Percentiles rank a stretch among this genome's conserved stretches.
phyloP scores from a whole-genome alignment of 1,284 basidiomycete species.

The Serendipita sp. region DNA sequence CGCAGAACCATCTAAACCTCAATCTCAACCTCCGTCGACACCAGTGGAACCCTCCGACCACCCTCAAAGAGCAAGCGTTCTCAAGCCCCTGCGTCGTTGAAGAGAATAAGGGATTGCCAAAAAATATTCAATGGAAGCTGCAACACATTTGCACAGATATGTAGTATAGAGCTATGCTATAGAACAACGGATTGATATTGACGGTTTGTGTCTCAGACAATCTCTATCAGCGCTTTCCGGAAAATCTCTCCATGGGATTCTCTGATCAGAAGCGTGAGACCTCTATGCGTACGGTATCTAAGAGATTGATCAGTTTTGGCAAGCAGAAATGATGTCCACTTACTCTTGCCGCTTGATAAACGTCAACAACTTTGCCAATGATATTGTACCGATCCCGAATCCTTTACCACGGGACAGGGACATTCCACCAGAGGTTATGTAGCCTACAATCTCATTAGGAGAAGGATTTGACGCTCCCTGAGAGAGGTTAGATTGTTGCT shows the following conservation, averaged over 20 bases:
- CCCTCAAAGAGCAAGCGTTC: background rate
- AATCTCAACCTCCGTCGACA: background rate
- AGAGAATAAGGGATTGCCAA: background rate
- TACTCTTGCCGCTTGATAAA: conserved; percentile 36
- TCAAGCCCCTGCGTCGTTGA: background rate
- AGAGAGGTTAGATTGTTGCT: conserved; percentile 12
- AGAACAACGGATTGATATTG: background rate
- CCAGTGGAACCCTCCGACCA: background rate
- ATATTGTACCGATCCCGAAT: conserved; percentile 56
- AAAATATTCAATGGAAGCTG: background rate
- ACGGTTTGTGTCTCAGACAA: conserved; percentile 5
- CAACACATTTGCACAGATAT: background rate
- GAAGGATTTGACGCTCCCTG: conserved; percentile 17
- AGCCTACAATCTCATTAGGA: conserved; percentile 47
- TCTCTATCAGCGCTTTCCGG: conserved; percentile 22
- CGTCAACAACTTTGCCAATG: conserved; percentile 39
- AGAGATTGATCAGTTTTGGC: background rate
- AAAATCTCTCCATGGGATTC: conserved; percentile 29
- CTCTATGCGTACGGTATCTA: conserved; percentile 8
- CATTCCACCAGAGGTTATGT: conserved; percentile 65
- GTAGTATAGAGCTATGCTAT: background rate
- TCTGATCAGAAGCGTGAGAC: conserved; percentile 27
- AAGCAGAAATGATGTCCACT: background rate
- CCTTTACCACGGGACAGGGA: conserved; percentile 65
- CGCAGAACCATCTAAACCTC: too few relatives aligned